Conservation (phyloP, 1,139 yeast species). For the Yamadazyma dushanensis region DNA sequence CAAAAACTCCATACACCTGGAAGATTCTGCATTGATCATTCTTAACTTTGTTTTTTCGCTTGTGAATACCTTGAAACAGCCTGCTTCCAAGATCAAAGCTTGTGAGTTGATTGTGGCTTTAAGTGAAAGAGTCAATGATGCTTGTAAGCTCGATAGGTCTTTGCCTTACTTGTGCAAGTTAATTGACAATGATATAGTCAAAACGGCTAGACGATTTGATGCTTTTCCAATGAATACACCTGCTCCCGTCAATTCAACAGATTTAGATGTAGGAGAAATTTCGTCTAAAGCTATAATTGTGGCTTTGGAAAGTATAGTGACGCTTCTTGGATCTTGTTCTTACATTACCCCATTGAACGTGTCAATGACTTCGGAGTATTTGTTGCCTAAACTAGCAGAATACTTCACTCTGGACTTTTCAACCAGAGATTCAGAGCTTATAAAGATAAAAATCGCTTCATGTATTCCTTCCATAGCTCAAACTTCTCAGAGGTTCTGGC, state of each 20-base stretch:
- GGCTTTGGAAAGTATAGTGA: conserved; percentile 59
- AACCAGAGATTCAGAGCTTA: conserved; percentile 28
- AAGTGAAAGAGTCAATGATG: conserved; percentile 77
- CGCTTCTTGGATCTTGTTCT: conserved; percentile 64
- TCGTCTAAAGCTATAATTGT: conserved; percentile 54
- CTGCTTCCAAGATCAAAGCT: conserved; percentile 65
- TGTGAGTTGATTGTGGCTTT: conserved; percentile 76
- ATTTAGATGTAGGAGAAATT: neutral
- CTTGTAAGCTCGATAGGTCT: conserved; percentile 80
- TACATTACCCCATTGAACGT: conserved; percentile 74
- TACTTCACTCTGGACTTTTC: conserved; percentile 30
- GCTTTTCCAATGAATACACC: neutral
- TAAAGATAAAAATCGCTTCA: conserved; percentile 68
- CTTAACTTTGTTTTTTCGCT: conserved; percentile 65
- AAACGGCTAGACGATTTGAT: conserved; percentile 4
- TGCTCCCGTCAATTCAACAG: neutral
- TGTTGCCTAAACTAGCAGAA: conserved; percentile 66
- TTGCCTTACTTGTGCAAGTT: conserved; percentile 70
- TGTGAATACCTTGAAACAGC: conserved; percentile 61
- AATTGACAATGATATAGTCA: conserved; percentile 35
- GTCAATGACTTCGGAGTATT: conserved; percentile 74
- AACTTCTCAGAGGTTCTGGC: conserved; percentile 62
- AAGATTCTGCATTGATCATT: conserved; percentile 61
- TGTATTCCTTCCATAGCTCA: conserved; percentile 71
- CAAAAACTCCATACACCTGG: conserved; percentile 20